These are phyloP conservation scores for Microcos paniculata DNA, from an alignment of 345 rosid genomes.

Conservation along the genomic window DNA sequence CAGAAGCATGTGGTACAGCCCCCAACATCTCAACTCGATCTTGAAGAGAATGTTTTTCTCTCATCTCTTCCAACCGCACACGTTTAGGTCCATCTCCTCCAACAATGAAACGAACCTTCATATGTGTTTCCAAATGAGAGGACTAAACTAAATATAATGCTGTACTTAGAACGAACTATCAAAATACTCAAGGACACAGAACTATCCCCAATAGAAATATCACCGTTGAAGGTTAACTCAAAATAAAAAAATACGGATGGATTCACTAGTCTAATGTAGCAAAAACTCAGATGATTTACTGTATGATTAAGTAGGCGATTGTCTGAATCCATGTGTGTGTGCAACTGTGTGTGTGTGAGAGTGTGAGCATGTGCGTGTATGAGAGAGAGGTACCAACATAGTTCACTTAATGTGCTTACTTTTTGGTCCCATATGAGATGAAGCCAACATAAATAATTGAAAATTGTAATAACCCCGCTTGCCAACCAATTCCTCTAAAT, in stretches of 20 bases:
- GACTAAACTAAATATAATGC: neutral
- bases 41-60: constrained; percentile 92
- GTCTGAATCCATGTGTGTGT: neutral
- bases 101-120: constrained; percentile 82
- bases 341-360: neutral
- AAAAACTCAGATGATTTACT: neutral
- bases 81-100: constrained; percentile 98
- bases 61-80: constrained; percentile 90
- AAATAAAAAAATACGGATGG: neutral
- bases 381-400: neutral
- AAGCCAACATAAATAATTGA: neutral
- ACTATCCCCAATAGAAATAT: neutral
- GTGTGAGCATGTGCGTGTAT: neutral
- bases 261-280: neutral
- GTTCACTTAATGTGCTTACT: neutral
- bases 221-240: neutral
- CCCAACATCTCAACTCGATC: constrained; percentile 96
- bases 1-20: constrained; percentile 85
- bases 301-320: neutral
- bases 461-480: neutral
- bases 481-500: neutral
- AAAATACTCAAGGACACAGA: neutral
- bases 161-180: neutral
- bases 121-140: constrained; percentile 18
- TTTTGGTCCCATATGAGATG: neutral